phyloP scores from a whole-genome alignment of 495 filamentous ascomycete species.

The Xylaria bambusicola region DNA sequence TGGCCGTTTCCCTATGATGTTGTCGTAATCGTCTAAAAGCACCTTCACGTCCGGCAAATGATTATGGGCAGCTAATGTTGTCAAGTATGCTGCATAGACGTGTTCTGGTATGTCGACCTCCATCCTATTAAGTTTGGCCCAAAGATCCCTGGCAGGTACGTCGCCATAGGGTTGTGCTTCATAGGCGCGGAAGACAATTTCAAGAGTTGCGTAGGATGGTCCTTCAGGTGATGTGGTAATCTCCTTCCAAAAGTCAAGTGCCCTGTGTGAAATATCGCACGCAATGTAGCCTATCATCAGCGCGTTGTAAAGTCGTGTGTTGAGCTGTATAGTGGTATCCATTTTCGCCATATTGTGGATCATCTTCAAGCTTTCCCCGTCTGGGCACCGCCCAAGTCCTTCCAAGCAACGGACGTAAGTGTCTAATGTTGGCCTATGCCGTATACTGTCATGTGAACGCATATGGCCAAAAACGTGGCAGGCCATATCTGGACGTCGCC shows the following conservation, averaged over 20 bases:
- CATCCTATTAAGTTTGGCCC: conserved; percentile 70
- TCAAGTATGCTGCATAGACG: conserved; percentile 73
- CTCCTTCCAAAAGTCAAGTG: conserved; percentile 77
- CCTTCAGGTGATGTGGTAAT: conserved; percentile 78
- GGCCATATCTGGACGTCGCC: conserved; percentile 77
- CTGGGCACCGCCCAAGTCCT: conserved; percentile 66
- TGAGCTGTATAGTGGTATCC: conserved; percentile 73
- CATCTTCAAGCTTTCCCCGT: conserved; percentile 65
- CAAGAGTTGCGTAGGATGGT: conserved; percentile 74
- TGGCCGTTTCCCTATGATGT: conserved; percentile 62
- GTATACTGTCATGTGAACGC: conserved; percentile 61
- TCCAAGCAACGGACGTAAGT: conserved; percentile 77
- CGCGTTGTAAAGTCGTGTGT: conserved; percentile 74
- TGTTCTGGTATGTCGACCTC: conserved; percentile 72
- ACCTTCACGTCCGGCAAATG: conserved; percentile 64
- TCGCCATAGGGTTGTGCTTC: conserved; percentile 64
- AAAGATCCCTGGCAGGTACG: conserved; percentile 67
- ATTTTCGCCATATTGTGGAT: conserved; percentile 93
- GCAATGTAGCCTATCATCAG: conserved; percentile 83
- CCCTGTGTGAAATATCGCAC: conserved; percentile 62
- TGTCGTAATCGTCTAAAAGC: conserved; percentile 65
- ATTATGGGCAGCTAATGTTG: conserved; percentile 69
- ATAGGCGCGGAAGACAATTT: conserved; percentile 76
- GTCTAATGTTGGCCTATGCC: conserved; percentile 63
- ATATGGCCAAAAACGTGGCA: conserved; percentile 86